Conservation (phyloP, 2,329 filamentous ascomycete species). For the Helotiales sp. region DNA sequence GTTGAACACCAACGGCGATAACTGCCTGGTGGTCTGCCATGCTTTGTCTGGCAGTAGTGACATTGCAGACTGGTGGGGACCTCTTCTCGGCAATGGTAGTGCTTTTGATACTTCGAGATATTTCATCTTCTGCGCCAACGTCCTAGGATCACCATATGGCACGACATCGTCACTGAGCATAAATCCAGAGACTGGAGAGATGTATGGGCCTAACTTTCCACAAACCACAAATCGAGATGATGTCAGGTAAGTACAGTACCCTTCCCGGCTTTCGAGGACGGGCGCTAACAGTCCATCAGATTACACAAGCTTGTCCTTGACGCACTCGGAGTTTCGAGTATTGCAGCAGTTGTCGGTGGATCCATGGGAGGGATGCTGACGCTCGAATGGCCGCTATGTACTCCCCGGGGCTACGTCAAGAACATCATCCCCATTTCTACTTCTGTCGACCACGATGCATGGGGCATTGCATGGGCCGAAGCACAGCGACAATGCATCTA, state of each 20-base stretch:
- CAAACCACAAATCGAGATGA: constrained; percentile 92
- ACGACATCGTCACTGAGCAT: constrained; percentile 82
- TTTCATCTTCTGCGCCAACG: constrained; percentile 82
- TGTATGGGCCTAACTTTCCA: constrained; percentile 91
- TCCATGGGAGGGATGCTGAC: background rate
- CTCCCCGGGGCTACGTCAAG: background rate
- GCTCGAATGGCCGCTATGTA: background rate
- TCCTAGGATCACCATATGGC: constrained; percentile 77
- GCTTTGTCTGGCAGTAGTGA: constrained; percentile 80
- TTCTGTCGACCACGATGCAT: background rate
- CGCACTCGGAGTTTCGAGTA: background rate
- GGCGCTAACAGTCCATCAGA: constrained; percentile 16
- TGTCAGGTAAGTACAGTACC: constrained; percentile 66
- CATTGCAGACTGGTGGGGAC: constrained; percentile 83
- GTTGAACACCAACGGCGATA: constrained; percentile 54
- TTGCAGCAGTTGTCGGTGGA: background rate
- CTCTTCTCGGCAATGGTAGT: constrained; percentile 57
- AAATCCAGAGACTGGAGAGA: constrained; percentile 63
- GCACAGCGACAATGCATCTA: background rate
- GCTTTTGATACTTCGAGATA: constrained; percentile 78
- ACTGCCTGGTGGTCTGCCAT: constrained; percentile 74
- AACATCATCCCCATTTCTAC: background rate
- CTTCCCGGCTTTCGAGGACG: too few relatives aligned
- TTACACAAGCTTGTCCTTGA: background rate
- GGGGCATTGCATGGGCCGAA: background rate